Percentiles rank a stretch among this genome's conserved stretches.
These are phyloP conservation scores for Glarea lozoyensis DNA, from an alignment of 495 filamentous ascomycete species.

Conservation along the genomic window DNA sequence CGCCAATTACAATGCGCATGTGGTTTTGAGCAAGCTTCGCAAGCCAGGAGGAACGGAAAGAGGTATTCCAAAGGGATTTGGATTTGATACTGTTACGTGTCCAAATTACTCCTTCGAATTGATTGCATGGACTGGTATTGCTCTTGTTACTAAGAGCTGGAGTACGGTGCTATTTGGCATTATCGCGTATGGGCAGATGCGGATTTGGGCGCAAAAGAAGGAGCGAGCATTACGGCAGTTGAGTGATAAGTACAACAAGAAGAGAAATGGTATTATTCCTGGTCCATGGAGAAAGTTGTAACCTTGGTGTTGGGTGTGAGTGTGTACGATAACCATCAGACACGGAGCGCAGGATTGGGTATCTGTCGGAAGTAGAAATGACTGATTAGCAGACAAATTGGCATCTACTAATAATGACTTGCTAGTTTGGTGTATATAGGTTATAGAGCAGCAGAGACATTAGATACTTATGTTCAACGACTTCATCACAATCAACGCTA, in stretches of 20 bases:
- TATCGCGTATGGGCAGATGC: constrained; percentile 67
- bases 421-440: too few relatives aligned
- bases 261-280: constrained; percentile 72
- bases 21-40: constrained; percentile 65
- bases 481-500: too few relatives aligned
- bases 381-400: too few relatives aligned
- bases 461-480: too few relatives aligned
- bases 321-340: too few relatives aligned
- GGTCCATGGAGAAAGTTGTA: too few relatives aligned
- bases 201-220: constrained; percentile 82
- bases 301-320: too few relatives aligned
- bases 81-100: constrained; percentile 84
- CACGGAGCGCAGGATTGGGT: too few relatives aligned
- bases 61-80: constrained; percentile 77
- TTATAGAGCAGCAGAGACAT: too few relatives aligned
- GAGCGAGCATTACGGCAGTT: constrained; percentile 87
- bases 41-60: constrained; percentile 73
- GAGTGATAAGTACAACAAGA: constrained; percentile 81
- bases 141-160: constrained; percentile 67
- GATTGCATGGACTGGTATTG: constrained; percentile 72
- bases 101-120: constrained; percentile 97
- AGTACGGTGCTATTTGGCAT: constrained; percentile 62
- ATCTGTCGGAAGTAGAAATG: too few relatives aligned
- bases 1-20: constrained; percentile 70
- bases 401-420: too few relatives aligned